These are phyloP conservation scores for Annulohypoxylon maeteangense DNA, from an alignment of 495 filamentous ascomycete species.

Conservation along the genomic window DNA sequence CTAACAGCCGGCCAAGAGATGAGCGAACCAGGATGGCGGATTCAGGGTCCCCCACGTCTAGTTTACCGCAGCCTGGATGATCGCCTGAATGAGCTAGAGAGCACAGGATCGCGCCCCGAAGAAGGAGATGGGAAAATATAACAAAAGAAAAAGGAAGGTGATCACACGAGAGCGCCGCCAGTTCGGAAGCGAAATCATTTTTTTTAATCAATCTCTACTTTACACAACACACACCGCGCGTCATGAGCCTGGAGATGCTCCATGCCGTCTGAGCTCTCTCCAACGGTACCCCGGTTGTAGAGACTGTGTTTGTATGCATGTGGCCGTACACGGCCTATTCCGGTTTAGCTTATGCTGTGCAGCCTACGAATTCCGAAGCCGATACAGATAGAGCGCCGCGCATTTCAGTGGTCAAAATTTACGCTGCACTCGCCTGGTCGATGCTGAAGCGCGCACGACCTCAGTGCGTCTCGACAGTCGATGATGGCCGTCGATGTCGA, in stretches of 20 bases:
- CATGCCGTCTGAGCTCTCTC: neutral
- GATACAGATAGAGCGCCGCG: conserved; percentile 8
- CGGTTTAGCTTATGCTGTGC: conserved; percentile 25
- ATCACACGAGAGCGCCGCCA: conserved; percentile 22
- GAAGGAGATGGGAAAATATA: conserved; percentile 8
- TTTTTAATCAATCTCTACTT: conserved; percentile 23
- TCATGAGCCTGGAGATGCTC: neutral
- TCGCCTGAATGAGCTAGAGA: conserved; percentile 31
- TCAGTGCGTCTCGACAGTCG: conserved; percentile 29
- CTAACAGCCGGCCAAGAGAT: conserved; percentile 28
- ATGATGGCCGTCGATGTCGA: conserved; percentile 52
- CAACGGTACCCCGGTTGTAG: conserved; percentile 15
- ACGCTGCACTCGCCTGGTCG: neutral
- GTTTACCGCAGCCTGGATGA: conserved; percentile 33
- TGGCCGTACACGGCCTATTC: conserved; percentile 14
- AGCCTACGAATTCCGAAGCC: conserved; percentile 4
- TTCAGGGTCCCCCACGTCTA: conserved; percentile 35
- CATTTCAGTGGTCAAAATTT: conserved; percentile 9
- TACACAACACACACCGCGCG: conserved; percentile 5
- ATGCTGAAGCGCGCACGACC: conserved; percentile 27
- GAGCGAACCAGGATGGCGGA: conserved; percentile 42
- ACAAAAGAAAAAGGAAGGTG: conserved; percentile 29
- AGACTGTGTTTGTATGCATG: conserved; percentile 29
- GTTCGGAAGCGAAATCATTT: conserved; percentile 18
- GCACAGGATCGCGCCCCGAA: conserved; percentile 26